Evolutionary conservation across 768 basidiomycete species (phyloP).

Genomic region (Pleurotus cornucopiae): DNA sequence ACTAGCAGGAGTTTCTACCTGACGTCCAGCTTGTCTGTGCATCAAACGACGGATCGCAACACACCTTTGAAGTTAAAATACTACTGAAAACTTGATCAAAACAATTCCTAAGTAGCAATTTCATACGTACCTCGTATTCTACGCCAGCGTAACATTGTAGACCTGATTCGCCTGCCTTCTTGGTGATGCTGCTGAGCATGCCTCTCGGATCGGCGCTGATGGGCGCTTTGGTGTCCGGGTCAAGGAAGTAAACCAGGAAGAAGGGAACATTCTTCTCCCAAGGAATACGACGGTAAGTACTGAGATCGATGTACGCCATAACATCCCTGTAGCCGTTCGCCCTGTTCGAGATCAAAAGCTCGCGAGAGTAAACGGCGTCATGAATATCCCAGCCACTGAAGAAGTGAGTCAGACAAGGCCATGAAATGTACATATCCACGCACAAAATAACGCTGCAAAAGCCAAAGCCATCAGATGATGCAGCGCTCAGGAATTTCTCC

Average conservation of each 20-base stretch:
- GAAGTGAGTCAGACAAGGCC: background rate
- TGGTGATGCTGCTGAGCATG: slow-evolving; percentile 58
- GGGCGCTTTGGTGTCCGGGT: slow-evolving; percentile 78
- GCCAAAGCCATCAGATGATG: slow-evolving; percentile 78
- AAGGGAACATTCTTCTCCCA: slow-evolving; percentile 93
- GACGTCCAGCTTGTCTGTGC: slow-evolving; percentile 3
- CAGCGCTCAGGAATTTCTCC: slow-evolving; percentile 84
- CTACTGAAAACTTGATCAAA: slow-evolving; percentile 29
- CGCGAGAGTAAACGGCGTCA: slow-evolving; percentile 77
- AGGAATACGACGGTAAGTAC: slow-evolving; percentile 83
- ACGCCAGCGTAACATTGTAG: slow-evolving; percentile 78
- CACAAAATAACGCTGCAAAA: slow-evolving; percentile 94
- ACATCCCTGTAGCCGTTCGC: slow-evolving; percentile 92
- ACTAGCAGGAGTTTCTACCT: slow-evolving; percentile 74
- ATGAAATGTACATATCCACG: slow-evolving; percentile 20
- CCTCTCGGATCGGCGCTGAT: slow-evolving; percentile 85
- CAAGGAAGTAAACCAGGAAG: slow-evolving; percentile 87
- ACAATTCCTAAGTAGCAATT: background rate
- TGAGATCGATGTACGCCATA: slow-evolving; percentile 80
- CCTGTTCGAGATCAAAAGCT: slow-evolving; percentile 87
- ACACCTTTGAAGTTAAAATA: slow-evolving; percentile 90
- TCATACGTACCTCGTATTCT: slow-evolving; percentile 79
- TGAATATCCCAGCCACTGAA: slow-evolving; percentile 89
- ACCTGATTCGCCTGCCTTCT: slow-evolving; percentile 41
- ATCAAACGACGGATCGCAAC: background rate